Evolutionary conservation across 169 alveolate species (phyloP).

Genomic region (Plasmodium reichenowi): DNA sequence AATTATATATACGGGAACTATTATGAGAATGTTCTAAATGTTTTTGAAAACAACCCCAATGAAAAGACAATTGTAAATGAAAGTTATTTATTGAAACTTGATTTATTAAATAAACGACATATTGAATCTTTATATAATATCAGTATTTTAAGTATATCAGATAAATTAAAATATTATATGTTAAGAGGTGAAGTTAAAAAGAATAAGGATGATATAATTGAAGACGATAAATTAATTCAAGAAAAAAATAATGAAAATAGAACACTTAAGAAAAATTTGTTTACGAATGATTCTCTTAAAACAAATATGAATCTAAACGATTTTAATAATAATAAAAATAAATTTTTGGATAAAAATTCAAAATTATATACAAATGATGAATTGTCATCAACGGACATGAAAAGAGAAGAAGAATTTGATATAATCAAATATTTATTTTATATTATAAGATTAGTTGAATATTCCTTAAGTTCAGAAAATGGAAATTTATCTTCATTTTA

Average conservation of each 20-base stretch:
- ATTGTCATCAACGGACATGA: constrained; percentile 37
- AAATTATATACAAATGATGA: constrained; percentile 61
- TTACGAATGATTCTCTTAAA: constrained; percentile 23
- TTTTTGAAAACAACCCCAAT: constrained; percentile 38
- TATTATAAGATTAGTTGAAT: constrained; percentile 64
- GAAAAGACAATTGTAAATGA: constrained; percentile 70
- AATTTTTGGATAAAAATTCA: constrained; percentile 58
- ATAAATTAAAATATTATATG: constrained; percentile 71
- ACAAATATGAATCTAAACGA: constrained; percentile 26
- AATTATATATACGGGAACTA: constrained; percentile 68
- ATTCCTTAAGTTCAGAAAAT: constrained; percentile 71
- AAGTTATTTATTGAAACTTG: constrained; percentile 65
- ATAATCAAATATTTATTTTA: constrained; percentile 73
- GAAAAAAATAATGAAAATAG: constrained; percentile 69
- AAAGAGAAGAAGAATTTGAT: constrained; percentile 74
- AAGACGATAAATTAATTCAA: constrained; percentile 31
- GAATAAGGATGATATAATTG: constrained; percentile 31
- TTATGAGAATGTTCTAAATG: constrained; percentile 73
- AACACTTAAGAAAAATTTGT: constrained; percentile 52
- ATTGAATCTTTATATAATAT: constrained; percentile 70
- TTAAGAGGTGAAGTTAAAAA: constrained; percentile 72
- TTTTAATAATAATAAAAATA: constrained; percentile 39
- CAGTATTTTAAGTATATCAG: constrained; percentile 74
- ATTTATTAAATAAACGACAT: constrained; percentile 65
- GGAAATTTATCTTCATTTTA: constrained; percentile 74